Conservation (phyloP, 148 eudicot genomes). For the Heliosperma pusillum region DNA sequence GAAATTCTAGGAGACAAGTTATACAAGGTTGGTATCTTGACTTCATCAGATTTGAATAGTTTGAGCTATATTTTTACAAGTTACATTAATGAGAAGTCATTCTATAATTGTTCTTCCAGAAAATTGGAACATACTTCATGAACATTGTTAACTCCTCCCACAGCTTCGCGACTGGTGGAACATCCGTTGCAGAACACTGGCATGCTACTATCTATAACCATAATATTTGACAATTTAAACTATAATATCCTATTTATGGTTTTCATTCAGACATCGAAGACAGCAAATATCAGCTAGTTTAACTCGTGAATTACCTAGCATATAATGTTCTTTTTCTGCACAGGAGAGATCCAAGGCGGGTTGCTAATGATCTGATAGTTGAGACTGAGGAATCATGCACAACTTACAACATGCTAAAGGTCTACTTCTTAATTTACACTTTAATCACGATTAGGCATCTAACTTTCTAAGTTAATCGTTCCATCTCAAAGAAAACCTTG, state of each 20-base stretch:
- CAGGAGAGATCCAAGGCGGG: conserved; percentile 74
- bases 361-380: conserved; percentile 45
- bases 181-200: conserved; percentile 76
- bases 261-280: not conserved
- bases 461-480: not conserved
- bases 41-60: not conserved
- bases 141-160: conserved; percentile 77
- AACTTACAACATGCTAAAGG: conserved; percentile 94
- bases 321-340: not conserved
- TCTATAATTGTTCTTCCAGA: conserved; percentile 37
- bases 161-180: conserved; percentile 84
- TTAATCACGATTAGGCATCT: not conserved
- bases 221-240: not conserved
- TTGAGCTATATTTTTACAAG: not conserved
- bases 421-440: conserved; percentile 8
- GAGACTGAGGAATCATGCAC: conserved; percentile 91
- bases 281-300: not conserved
- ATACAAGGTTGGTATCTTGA: conserved; percentile 48
- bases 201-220: conserved; percentile 15
- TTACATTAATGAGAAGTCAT: not conserved
- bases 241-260: no score
- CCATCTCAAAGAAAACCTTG: no score
- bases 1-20: conserved; percentile 83
- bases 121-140: conserved; percentile 74
- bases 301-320: not conserved